A percentile compares a stretch with the other conserved stretches of the same genome.
These are phyloP conservation scores for Actinomortierella wolfii DNA, from an alignment of 371 early-diverging fungal genomes.

Conservation along the genomic window DNA sequence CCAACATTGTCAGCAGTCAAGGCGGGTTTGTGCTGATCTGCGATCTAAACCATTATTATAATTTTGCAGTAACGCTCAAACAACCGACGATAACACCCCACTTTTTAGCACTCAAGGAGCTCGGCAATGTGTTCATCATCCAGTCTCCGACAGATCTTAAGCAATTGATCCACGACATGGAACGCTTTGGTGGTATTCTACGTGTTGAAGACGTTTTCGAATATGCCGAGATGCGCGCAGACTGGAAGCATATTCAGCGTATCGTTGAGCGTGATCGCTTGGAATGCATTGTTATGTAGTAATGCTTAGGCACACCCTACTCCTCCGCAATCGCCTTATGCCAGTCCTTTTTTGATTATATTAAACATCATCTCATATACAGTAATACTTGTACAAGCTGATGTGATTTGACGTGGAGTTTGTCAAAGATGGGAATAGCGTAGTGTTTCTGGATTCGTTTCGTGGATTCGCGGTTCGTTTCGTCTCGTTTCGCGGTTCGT, in stretches of 20 bases:
- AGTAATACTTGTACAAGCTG: too few relatives aligned
- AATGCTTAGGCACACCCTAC: too few relatives aligned
- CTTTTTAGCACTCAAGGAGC: slow-evolving; percentile 87
- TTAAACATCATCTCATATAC: too few relatives aligned
- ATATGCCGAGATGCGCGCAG: slow-evolving; percentile 85
- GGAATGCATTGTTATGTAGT: slow-evolving; percentile 68
- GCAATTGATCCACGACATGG: slow-evolving; percentile 83
- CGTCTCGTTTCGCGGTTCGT: too few relatives aligned
- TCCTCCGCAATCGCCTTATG: too few relatives aligned
- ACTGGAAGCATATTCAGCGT: slow-evolving; percentile 84
- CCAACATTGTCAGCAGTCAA: slow-evolving; percentile 19
- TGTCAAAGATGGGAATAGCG: too few relatives aligned
- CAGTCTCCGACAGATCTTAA: slow-evolving; percentile 81
- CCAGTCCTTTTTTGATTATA: too few relatives aligned
- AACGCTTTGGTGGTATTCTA: slow-evolving; percentile 83
- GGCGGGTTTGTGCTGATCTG: slow-evolving; percentile 62
- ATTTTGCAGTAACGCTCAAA: slow-evolving; percentile 60
- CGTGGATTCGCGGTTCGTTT: too few relatives aligned
- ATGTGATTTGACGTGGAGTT: too few relatives aligned
- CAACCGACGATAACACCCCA: slow-evolving; percentile 76
- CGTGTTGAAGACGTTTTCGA: slow-evolving; percentile 92
- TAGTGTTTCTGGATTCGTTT: too few relatives aligned
- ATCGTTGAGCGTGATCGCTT: slow-evolving; percentile 81
- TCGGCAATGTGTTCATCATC: slow-evolving; percentile 91
- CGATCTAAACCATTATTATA: slow-evolving; percentile 86